phyloP scores from a whole-genome alignment of 1,139 yeast genomes.

The Hansenula sp. region DNA sequence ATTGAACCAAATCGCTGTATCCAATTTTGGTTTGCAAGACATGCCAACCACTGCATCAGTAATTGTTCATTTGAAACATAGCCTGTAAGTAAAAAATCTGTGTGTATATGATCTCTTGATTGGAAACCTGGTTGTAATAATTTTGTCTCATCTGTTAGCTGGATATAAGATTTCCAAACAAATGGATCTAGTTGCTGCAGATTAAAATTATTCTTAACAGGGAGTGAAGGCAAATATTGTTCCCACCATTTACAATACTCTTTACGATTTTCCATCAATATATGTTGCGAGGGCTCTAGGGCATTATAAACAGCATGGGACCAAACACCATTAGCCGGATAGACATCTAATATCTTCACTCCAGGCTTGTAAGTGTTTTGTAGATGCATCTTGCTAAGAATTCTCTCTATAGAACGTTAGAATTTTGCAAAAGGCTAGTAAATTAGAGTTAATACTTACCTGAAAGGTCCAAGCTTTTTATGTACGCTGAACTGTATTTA shows the following conservation, averaged over 20 bases:
- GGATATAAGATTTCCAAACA: conserved; percentile 56
- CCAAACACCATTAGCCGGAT: conserved; percentile 52
- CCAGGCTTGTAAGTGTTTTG: conserved; percentile 16
- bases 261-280: conserved; percentile 50
- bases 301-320: conserved; percentile 47
- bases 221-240: conserved; percentile 24
- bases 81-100: conserved; percentile 46
- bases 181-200: conserved; percentile 44
- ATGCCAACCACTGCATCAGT: conserved; percentile 70
- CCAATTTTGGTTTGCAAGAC: conserved; percentile 73
- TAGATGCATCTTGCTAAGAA: not conserved
- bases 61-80: conserved; percentile 54
- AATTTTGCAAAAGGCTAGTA: too few relatives aligned
- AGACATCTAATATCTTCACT: conserved; percentile 61
- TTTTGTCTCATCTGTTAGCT: conserved; percentile 39
- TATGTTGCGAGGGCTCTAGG: conserved; percentile 55
- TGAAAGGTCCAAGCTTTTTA: too few relatives aligned
- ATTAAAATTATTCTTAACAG: conserved; percentile 19
- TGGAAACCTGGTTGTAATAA: conserved; percentile 36
- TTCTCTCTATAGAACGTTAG: not conserved
- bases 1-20: conserved; percentile 70
- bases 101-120: conserved; percentile 47
- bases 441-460: too few relatives aligned
- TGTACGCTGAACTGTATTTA: too few relatives aligned
- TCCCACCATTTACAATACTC: conserved; percentile 32